Percentiles rank a stretch among this genome's conserved stretches.
Evolutionary conservation across 345 rosid genomes (phyloP).

Genomic region (Alliaria petiolata): DNA sequence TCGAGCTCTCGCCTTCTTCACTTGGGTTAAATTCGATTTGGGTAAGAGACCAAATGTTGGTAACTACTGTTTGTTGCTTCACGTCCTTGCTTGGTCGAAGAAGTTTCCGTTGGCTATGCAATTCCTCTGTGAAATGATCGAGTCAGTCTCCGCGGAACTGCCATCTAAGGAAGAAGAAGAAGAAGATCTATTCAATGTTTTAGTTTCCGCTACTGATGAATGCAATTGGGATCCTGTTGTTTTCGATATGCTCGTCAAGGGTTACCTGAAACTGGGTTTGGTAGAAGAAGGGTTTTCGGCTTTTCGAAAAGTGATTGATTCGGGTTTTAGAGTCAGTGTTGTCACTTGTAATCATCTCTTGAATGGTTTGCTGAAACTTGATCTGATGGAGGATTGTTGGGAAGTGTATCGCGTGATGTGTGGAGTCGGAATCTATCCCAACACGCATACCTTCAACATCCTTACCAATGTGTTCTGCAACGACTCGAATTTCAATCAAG

Average conservation of each 20-base stretch:
- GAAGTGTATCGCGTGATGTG: constrained; percentile 64
- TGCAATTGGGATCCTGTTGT: constrained; percentile 70
- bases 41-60: constrained; percentile 35
- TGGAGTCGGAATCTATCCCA: constrained; percentile 53
- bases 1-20: constrained; percentile 54
- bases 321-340: constrained; percentile 59
- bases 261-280: constrained; percentile 47
- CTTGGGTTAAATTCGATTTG: constrained; percentile 56
- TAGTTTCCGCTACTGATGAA: constrained; percentile 46
- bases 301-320: constrained; percentile 43
- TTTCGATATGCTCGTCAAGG: constrained; percentile 68
- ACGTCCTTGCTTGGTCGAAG: constrained; percentile 53
- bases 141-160: no score
- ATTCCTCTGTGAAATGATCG: constrained; percentile 45
- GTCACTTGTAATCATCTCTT: constrained; percentile 76
- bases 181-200: constrained; percentile 35
- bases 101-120: constrained; percentile 50
- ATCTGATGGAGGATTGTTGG: constrained; percentile 60
- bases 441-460: constrained; percentile 68
- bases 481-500: constrained; percentile 41
- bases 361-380: constrained; percentile 60
- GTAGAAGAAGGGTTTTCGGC: constrained; percentile 40
- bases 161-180: constrained; percentile 23
- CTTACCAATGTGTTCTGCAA: constrained; percentile 66
- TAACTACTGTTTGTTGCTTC: constrained; percentile 58